phyloP scores from a whole-genome alignment of 23 red algal species.

The Cyanidiococcus yangmingshanensis region DNA sequence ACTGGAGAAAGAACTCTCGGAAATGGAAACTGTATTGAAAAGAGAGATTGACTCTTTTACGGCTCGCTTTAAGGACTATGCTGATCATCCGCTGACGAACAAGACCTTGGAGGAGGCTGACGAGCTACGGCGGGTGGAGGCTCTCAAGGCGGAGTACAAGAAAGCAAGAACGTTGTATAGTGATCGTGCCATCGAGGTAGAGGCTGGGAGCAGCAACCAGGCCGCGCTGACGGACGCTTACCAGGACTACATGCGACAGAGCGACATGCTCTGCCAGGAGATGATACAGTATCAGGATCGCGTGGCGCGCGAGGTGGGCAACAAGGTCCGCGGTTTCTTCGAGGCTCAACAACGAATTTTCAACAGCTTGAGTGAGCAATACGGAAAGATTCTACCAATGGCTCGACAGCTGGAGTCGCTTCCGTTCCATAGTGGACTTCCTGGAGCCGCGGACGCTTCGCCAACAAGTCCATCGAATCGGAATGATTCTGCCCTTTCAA shows the following conservation, averaged over 20 bases:
- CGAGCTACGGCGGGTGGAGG: constrained; percentile 12
- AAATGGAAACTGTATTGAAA: background rate
- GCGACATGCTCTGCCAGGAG: constrained; percentile 11
- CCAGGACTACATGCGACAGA: constrained; percentile 16
- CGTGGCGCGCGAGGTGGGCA: constrained; percentile 13
- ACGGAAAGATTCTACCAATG: background rate
- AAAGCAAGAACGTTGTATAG: constrained; percentile 9
- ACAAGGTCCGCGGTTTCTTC: constrained; percentile 17
- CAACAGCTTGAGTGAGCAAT: background rate
- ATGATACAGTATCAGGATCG: constrained; percentile 19
- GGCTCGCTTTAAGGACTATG: constrained; percentile 12
- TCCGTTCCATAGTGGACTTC: background rate
- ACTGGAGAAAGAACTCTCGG: background rate
- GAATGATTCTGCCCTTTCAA: background rate
- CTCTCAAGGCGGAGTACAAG: constrained; percentile 15
- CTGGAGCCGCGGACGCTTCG: background rate
- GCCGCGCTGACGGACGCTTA: constrained; percentile 2
- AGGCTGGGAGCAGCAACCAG: constrained; percentile 14
- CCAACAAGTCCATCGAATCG: background rate
- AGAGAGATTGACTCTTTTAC: background rate
- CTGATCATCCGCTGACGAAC: constrained; percentile 13
- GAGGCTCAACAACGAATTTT: background rate
- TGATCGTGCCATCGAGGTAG: constrained; percentile 16
- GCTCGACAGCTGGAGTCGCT: constrained; percentile 16
- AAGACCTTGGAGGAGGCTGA: constrained; percentile 11